Evolutionary conservation across 441 rosid genomes (phyloP).

Genomic region (Pelargonium myrrhifolium): DNA sequence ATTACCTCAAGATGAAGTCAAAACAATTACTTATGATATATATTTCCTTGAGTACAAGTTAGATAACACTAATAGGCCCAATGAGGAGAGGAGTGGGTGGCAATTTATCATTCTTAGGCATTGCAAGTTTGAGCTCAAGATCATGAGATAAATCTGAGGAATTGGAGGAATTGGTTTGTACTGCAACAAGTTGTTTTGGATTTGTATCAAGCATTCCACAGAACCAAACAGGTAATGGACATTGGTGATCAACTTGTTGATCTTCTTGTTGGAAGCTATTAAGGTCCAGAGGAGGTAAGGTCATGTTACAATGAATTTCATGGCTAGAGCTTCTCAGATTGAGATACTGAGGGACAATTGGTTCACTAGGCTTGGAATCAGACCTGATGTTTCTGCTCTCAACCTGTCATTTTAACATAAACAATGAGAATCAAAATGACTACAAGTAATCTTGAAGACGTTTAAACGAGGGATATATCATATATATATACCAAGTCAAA

Average conservation of each 20-base stretch:
- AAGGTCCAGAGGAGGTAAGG: conserved; percentile 8
- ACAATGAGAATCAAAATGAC: neutral
- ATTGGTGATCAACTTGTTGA: conserved; percentile 14
- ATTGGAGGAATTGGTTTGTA: conserved; percentile 12
- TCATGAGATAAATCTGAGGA: conserved; percentile 22
- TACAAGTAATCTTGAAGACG: neutral
- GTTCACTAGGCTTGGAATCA: conserved; percentile 12
- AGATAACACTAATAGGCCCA: conserved; percentile 38
- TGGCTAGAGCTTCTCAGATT: neutral
- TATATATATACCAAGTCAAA: conserved; percentile 59
- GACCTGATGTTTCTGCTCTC: conserved; percentile 16
- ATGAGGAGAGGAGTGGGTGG: conserved; percentile 23
- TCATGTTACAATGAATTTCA: neutral
- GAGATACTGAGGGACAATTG: neutral
- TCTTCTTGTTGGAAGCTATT: neutral
- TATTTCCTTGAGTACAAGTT: neutral
- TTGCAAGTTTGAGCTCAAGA: conserved; percentile 59
- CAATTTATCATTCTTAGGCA: conserved; percentile 21
- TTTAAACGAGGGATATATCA: no score
- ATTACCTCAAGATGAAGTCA: neutral
- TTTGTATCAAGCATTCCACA: no score
- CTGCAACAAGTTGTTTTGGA: no score
- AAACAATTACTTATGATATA: neutral
- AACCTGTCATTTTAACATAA: conserved; percentile 15
- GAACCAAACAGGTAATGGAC: neutral